Conservation (phyloP, 106 monocot species). For the Dendrobium nobile region DNA sequence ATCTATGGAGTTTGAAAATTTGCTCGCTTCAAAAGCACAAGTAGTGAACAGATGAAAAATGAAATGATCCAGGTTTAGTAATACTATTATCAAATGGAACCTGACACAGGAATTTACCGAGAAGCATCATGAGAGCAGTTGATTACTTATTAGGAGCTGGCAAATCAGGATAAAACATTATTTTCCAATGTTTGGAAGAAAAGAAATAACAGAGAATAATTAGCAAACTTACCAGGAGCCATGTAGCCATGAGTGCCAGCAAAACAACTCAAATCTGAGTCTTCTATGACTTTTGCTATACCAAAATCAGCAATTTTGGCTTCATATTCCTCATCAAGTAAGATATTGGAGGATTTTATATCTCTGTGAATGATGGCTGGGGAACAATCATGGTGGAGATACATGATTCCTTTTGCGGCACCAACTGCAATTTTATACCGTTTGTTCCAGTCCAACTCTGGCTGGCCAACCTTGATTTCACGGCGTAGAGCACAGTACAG, state of each 20-base stretch:
- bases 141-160: not conserved
- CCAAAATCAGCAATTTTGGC: slow-evolving; percentile 87
- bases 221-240: slow-evolving; percentile 56
- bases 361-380: slow-evolving; percentile 77
- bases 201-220: not conserved
- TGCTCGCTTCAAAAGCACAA: not conserved
- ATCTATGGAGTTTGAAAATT: not conserved
- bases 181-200: not conserved
- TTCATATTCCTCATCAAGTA: slow-evolving; percentile 70
- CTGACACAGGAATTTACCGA: not conserved
- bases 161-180: not conserved
- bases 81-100: not conserved
- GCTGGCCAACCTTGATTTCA: slow-evolving; percentile 20
- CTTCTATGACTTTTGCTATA: slow-evolving; percentile 49
- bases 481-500: slow-evolving; percentile 50
- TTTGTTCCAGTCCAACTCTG: slow-evolving; percentile 53
- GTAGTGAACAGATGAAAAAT: not conserved
- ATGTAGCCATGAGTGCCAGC: slow-evolving; percentile 92
- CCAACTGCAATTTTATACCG: slow-evolving; percentile 74
- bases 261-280: slow-evolving; percentile 32
- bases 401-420: slow-evolving; percentile 74
- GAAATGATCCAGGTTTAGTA: no score
- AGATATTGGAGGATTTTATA: slow-evolving; percentile 71
- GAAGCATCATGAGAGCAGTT: not conserved
- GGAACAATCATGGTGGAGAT: slow-evolving; percentile 81